These are phyloP conservation scores for Scheffersomyces stambukii DNA, from an alignment of 1,139 yeast genomes.

Conservation along the genomic window DNA sequence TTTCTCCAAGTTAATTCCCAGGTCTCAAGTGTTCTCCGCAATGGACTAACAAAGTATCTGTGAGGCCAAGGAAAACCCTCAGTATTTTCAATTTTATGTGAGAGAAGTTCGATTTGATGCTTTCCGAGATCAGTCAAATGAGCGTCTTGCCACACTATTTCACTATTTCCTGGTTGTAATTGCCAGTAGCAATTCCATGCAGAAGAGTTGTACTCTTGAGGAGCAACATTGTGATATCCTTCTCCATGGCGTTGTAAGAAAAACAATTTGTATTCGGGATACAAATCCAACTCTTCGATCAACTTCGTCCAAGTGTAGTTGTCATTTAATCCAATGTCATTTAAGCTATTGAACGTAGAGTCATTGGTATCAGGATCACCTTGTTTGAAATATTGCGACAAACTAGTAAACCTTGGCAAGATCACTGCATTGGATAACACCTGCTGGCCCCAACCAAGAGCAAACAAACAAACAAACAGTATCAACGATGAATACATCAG, in stretches of 20 bases:
- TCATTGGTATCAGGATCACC: conserved; percentile 12
- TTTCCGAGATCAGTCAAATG: conserved; percentile 24
- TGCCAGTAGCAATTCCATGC: conserved; percentile 25
- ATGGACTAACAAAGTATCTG: conserved; percentile 30
- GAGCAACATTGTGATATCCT: conserved; percentile 24
- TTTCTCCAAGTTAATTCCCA: conserved; percentile 26
- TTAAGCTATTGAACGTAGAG: conserved; percentile 8
- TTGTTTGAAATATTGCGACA: conserved; percentile 18
- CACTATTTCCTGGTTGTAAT: conserved; percentile 25
- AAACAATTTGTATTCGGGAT: conserved; percentile 22
- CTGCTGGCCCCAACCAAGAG: too few relatives aligned
- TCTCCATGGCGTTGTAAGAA: conserved; percentile 40
- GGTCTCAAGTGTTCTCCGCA: conserved; percentile 33
- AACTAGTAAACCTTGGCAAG: too few relatives aligned
- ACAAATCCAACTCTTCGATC: too few relatives aligned
- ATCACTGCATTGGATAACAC: too few relatives aligned
- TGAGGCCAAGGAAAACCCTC: conserved; percentile 24
- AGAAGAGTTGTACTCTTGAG: conserved; percentile 12
- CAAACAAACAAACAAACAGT: too few relatives aligned
- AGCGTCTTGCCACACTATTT: conserved; percentile 36
- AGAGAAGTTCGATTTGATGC: conserved; percentile 8
- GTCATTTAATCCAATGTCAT: conserved; percentile 17
- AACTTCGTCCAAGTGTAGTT: conserved; percentile 18
- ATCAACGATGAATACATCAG: too few relatives aligned
- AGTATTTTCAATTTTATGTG: conserved; percentile 11